These are phyloP conservation scores for Claviceps sp. DNA, from an alignment of 2,329 filamentous ascomycete species.

Conservation along the genomic window DNA sequence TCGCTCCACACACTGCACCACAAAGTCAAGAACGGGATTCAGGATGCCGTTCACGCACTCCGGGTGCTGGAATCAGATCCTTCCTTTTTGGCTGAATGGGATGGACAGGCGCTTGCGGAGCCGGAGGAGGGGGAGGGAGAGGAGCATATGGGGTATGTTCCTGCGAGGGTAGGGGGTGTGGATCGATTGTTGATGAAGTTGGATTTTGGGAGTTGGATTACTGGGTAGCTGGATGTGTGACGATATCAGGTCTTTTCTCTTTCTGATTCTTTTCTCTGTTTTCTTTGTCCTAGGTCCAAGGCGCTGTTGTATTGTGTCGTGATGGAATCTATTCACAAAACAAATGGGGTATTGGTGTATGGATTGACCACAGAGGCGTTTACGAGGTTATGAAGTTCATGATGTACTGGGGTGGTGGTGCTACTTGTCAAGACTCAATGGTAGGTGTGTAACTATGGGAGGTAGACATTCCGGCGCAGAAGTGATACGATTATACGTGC, in stretches of 20 bases:
- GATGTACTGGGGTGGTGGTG: too few species aligned
- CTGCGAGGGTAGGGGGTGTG: slow-evolving; percentile 63
- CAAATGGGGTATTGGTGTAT: too few species aligned
- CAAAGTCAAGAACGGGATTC: slow-evolving; percentile 54
- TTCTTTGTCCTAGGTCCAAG: not conserved
- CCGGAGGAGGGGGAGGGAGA: slow-evolving; percentile 28
- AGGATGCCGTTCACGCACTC: slow-evolving; percentile 47
- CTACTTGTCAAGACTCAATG: too few species aligned
- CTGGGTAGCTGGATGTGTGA: slow-evolving; percentile 15
- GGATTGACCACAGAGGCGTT: too few species aligned
- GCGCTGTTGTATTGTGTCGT: too few species aligned
- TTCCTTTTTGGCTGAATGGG: slow-evolving; percentile 31
- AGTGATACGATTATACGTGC: too few species aligned
- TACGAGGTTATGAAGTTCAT: too few species aligned
- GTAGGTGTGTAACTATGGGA: too few species aligned
- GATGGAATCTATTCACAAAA: too few species aligned
- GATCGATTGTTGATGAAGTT: slow-evolving; percentile 85
- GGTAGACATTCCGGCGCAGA: too few species aligned
- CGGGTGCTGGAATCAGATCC: slow-evolving; percentile 31
- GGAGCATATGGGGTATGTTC: slow-evolving; percentile 40
- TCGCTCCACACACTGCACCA: slow-evolving; percentile 52
- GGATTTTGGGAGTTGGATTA: slow-evolving; percentile 52
- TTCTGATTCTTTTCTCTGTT: not conserved
- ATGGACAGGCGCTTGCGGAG: slow-evolving; percentile 19
- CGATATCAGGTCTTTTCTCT: too few species aligned